Conservation (phyloP, 2,329 filamentous ascomycete genomes). For the Pyrenophora teres region DNA sequence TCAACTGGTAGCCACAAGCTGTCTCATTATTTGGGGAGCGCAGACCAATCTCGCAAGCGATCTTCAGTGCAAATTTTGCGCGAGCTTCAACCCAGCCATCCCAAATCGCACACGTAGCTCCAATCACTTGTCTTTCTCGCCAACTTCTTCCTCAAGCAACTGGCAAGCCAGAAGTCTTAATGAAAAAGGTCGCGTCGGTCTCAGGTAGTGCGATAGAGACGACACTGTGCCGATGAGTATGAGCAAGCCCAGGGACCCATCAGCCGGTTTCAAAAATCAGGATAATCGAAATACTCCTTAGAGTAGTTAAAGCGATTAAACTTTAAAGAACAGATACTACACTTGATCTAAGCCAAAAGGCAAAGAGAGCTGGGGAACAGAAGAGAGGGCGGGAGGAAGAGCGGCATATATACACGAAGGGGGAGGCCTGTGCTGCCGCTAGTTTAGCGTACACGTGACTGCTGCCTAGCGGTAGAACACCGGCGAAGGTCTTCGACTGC, state of each 20-base stretch:
- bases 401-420: not conserved
- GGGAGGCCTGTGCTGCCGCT: not conserved
- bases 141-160: conserved; percentile 1
- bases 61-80: too few relatives aligned
- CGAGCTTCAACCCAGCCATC: too few relatives aligned
- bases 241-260: conserved; percentile 4
- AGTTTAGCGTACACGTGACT: conserved; percentile 1
- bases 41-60: too few relatives aligned
- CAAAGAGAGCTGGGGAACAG: conserved; percentile 5
- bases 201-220: not conserved
- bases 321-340: conserved; percentile 8
- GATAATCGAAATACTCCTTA: not conserved
- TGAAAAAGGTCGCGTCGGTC: conserved; percentile 1
- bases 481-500: too few relatives aligned
- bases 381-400: not conserved
- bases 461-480: not conserved
- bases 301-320: conserved; percentile 1
- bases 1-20: too few relatives aligned
- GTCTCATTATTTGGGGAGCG: too few relatives aligned
- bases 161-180: not conserved
- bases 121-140: too few relatives aligned
- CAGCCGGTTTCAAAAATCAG: conserved; percentile 1
- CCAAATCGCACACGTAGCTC: too few relatives aligned
- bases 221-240: conserved; percentile 5
- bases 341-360: conserved; percentile 11